These are phyloP conservation scores for Candida multigemmis DNA, from an alignment of 805 yeast species.

Conservation along the genomic window DNA sequence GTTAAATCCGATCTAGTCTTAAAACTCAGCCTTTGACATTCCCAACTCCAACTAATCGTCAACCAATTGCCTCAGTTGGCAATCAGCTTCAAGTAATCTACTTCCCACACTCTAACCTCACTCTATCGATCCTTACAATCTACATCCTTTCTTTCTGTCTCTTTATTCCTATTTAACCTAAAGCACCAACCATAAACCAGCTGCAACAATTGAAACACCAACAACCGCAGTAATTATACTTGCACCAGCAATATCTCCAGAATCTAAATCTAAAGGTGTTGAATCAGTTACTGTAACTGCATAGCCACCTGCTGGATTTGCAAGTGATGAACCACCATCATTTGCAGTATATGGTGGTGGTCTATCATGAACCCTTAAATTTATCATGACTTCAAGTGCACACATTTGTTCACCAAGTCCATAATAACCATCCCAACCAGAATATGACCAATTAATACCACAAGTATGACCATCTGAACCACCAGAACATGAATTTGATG, in stretches of 20 bases:
- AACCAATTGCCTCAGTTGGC: too few relatives aligned
- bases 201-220: slow-evolving; percentile 35
- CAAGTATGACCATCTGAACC: slow-evolving; percentile 72
- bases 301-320: slow-evolving; percentile 64
- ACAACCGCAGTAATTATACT: slow-evolving; percentile 74
- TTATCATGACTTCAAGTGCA: slow-evolving; percentile 58
- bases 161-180: too few relatives aligned
- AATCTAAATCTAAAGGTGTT: slow-evolving; percentile 31
- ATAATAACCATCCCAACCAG: slow-evolving; percentile 54
- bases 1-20: too few relatives aligned
- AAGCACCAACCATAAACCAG: slow-evolving; percentile 36
- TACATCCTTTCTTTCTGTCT: too few relatives aligned
- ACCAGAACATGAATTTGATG: slow-evolving; percentile 65
- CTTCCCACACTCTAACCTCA: too few relatives aligned
- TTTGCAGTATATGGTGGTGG: slow-evolving; percentile 54
- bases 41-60: too few relatives aligned
- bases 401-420: slow-evolving; percentile 78
- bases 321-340: slow-evolving; percentile 64
- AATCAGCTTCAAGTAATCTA: too few relatives aligned
- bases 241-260: slow-evolving; percentile 79
- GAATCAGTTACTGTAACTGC: slow-evolving; percentile 26
- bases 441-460: slow-evolving; percentile 55
- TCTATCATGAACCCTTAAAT: slow-evolving; percentile 27
- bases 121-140: too few relatives aligned
- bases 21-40: too few relatives aligned